Evolutionary conservation across 78 protist genomes (phyloP), one percentile per base, ranked within the genome.

Genomic region (Chrysochromulina parva): DNA sequence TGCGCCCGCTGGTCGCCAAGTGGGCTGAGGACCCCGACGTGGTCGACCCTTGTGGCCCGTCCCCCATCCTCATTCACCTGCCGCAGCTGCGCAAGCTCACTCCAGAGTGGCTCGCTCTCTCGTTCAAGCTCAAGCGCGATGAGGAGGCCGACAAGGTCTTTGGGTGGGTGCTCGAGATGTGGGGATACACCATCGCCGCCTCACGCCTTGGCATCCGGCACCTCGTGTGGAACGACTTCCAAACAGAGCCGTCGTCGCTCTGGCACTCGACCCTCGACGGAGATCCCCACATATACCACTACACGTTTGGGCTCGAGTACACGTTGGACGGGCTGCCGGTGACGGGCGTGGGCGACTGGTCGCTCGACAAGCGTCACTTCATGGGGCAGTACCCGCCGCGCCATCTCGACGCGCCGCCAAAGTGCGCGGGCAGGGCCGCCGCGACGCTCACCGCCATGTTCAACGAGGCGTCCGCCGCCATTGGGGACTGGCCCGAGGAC

Each of bases 161-260:
- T 16, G 52, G 78, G 52, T 74, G 84, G 84, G 84, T 74, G n/a
- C 84, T 74, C 55, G 84, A 74, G 55, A 74, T 74, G 84, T 74
- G 84, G 84, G 84, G 84, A 22, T 74, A 74, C 84, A 74, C 84
- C 24, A 19, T 74, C 9, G 84, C 84, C 11, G 84, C 84, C 4
- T 24, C 53, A 0, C 84, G 47, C 28, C 0, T 50, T 2, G 58
- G 58, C n/a, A 50, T 74, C 0, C 53, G 55, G 57, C 84, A 74
- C 55, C 2, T 1, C 26, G 52, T 74, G 84, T 74, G 84, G 84
- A 48, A 3, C n/a, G 38, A 48, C 13, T 5, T 74, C 10, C 84
- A 74, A 28, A 11, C 6, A 3, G 84, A 74, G 84, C 84, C 84
- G 9, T 74, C 84, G 26, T 13, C 84, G 24, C 55, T 74, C 24